Percentiles rank a stretch among this genome's conserved stretches.
Evolutionary conservation across 345 rosid genomes (phyloP).

Genomic region (Sonneratia alba): DNA sequence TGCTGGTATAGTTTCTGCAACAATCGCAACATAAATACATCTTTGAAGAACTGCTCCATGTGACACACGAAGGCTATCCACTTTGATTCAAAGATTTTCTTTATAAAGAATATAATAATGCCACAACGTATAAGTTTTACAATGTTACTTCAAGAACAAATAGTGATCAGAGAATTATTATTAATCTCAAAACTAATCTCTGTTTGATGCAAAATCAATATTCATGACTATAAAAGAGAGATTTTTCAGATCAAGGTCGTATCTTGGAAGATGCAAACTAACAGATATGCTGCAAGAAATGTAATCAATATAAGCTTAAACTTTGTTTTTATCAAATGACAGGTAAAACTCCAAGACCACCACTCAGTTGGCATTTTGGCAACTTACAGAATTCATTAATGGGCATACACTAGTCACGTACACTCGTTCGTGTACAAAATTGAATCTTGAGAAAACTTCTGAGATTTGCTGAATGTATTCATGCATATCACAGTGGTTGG

Average conservation of each 20-base stretch:
- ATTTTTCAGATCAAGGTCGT: neutral
- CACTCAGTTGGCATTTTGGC: neutral
- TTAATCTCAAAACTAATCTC: neutral
- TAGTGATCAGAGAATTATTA: neutral
- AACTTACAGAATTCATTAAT: neutral
- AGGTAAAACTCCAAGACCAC: neutral
- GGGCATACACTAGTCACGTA: too few relatives aligned
- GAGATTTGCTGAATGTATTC: neutral
- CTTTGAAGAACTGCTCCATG: neutral
- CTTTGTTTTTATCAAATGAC: neutral
- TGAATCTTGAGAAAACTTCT: too few relatives aligned
- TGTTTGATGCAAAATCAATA: neutral
- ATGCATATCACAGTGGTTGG: neutral
- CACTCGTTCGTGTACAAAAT: too few relatives aligned
- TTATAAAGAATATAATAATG: neutral
- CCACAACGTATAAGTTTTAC: neutral
- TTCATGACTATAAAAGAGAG: neutral
- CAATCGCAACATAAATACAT: neutral
- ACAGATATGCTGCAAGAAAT: too few relatives aligned
- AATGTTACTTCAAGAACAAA: neutral
- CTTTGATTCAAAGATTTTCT: neutral
- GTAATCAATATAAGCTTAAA: too few relatives aligned
- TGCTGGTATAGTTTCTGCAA: constrained; percentile 38
- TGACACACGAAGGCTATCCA: neutral
- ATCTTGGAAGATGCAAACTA: neutral